Conservation (phyloP, 441 rosid genomes). For the Adansonia gregorii region DNA sequence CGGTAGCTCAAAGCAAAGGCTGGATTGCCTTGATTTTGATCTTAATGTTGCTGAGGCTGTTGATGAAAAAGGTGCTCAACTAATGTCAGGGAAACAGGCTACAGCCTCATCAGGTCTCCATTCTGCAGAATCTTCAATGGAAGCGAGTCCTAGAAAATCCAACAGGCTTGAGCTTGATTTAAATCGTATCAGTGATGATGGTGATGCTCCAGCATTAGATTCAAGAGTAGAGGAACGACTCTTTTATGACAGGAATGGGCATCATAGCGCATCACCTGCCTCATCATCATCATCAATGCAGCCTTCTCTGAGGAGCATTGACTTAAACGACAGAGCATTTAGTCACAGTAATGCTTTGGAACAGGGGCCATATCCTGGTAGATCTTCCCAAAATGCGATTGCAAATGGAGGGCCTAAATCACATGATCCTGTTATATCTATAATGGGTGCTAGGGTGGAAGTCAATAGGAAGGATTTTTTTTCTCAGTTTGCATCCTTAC, state of each 20-base stretch:
- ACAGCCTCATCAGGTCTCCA: constrained; percentile 57
- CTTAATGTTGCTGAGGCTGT: constrained; percentile 80
- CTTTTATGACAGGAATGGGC: constrained; percentile 54
- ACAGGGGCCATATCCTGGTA: constrained; percentile 45
- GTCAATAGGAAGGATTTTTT: constrained; percentile 51
- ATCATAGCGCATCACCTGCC: constrained; percentile 70
- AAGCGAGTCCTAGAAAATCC: constrained; percentile 62
- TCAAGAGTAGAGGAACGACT: constrained; percentile 55
- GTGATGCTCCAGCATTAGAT: constrained; percentile 55
- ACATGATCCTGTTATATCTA: constrained; percentile 66
- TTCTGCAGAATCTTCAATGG: constrained; percentile 68
- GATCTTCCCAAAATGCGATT: constrained; percentile 39
- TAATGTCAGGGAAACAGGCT: constrained; percentile 48
- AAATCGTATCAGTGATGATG: constrained; percentile 71
- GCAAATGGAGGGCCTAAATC: constrained; percentile 52
- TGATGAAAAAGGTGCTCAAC: constrained; percentile 63
- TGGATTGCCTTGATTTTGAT: constrained; percentile 67
- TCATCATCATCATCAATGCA: constrained; percentile 79
- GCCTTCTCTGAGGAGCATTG: constrained; percentile 72
- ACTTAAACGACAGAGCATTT: constrained; percentile 84
- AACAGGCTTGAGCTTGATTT: constrained; percentile 77
- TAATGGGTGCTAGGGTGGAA: constrained; percentile 80
- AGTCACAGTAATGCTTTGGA: constrained; percentile 53
- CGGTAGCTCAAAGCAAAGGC: constrained; percentile 52
- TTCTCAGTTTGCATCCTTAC: constrained; percentile 49